Evolutionary conservation across 2,329 filamentous ascomycete genomes (phyloP).

Genomic region (Alternaria triticina): DNA sequence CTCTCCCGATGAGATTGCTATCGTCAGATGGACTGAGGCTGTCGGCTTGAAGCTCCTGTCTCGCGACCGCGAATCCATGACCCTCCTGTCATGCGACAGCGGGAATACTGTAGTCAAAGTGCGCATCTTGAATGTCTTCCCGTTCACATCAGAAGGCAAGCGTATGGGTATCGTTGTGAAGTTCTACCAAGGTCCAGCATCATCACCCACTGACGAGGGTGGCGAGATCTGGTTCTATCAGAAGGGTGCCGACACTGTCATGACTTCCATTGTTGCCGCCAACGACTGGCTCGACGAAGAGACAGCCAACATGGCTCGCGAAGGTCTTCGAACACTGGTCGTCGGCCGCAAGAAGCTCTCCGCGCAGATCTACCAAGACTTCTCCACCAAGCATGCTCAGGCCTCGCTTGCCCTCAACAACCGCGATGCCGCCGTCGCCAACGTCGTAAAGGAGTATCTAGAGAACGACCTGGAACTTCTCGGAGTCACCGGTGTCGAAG

Average conservation of each 20-base stretch:
- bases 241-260: slow-evolving; percentile 97
- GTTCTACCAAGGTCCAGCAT: slow-evolving; percentile 62
- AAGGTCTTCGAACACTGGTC: slow-evolving; percentile 91
- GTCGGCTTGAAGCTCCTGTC: slow-evolving; percentile 85
- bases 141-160: slow-evolving; percentile 97
- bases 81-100: slow-evolving; percentile 77
- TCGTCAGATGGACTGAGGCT: slow-evolving; percentile 92
- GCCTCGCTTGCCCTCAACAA: slow-evolving; percentile 81
- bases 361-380: slow-evolving; percentile 78
- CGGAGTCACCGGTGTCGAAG: slow-evolving; percentile 97
- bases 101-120: slow-evolving; percentile 80
- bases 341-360: slow-evolving; percentile 91
- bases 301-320: slow-evolving; percentile 98
- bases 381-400: slow-evolving; percentile 74
- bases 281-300: slow-evolving; percentile 99
- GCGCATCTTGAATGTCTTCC: slow-evolving; percentile 90
- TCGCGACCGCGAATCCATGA: slow-evolving; percentile 86
- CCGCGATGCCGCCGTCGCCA: slow-evolving; percentile 81
- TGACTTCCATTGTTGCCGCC: slow-evolving; percentile 91
- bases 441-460: slow-evolving; percentile 78
- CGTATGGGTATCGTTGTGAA: slow-evolving; percentile 97
- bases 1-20: slow-evolving; percentile 97
- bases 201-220: slow-evolving; percentile 57
- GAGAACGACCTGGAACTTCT: slow-evolving; percentile 90
- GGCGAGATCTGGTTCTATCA: slow-evolving; percentile 98